phyloP scores from a whole-genome alignment of 148 eudicot species.

The Dysphania ambrosioides region DNA sequence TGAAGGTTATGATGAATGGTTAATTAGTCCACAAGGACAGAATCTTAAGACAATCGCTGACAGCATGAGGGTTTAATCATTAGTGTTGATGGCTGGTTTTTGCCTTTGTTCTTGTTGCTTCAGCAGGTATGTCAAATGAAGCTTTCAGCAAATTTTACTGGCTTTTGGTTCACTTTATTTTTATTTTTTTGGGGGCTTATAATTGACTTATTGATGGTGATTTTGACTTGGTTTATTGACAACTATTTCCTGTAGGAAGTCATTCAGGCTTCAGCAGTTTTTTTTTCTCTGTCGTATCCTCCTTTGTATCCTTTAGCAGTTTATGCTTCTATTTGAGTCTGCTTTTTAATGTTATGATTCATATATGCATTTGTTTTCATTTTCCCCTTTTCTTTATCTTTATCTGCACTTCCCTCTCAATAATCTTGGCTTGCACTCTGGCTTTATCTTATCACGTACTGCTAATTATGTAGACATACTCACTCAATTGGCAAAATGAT shows the following conservation, averaged over 20 bases:
- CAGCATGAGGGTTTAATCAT: slow-evolving; percentile 9
- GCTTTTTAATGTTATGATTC: slow-evolving; percentile 4
- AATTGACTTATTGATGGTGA: no score
- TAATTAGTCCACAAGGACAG: slow-evolving; percentile 21
- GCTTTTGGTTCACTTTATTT: slow-evolving; percentile 14
- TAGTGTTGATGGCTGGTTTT: slow-evolving; percentile 21
- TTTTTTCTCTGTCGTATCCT: slow-evolving; percentile 69
- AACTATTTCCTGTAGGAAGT: slow-evolving; percentile 57
- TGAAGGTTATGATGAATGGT: slow-evolving; percentile 37
- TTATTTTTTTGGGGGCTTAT: no score
- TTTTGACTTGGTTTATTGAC: slow-evolving; percentile 37
- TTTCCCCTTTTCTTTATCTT: background rate
- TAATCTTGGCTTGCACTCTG: background rate
- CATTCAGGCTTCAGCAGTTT: slow-evolving; percentile 52
- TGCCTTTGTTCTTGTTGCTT: slow-evolving; percentile 9
- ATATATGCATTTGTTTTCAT: background rate
- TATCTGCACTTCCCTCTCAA: background rate
- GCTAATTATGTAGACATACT: background rate
- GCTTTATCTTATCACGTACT: background rate
- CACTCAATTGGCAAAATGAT: background rate
- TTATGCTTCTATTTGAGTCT: slow-evolving; percentile 15
- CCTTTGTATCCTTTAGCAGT: slow-evolving; percentile 71
- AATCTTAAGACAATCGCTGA: slow-evolving; percentile 4
- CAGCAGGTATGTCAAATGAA: slow-evolving; percentile 23
- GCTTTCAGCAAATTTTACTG: slow-evolving; percentile 8